Evolutionary conservation across 441 rosid genomes (phyloP).

Genomic region (Adansonia madagascariensis): DNA sequence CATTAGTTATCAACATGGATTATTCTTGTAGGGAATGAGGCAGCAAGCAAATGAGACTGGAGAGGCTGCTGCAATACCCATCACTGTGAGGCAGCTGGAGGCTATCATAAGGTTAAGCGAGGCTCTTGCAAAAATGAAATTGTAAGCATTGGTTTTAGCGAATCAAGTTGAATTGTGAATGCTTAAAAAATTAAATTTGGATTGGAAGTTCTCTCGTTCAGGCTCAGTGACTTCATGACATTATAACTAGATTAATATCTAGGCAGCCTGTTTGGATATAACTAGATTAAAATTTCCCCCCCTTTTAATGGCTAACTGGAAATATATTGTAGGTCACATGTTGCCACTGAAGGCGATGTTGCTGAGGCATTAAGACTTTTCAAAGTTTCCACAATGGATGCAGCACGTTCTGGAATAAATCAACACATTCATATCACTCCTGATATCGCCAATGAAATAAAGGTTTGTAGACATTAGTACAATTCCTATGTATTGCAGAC

Average conservation of each 20-base stretch:
- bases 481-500: not conserved
- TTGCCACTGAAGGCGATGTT: conserved; percentile 86
- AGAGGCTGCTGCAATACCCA: conserved; percentile 87
- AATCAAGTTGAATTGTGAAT: not conserved
- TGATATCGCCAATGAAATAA: conserved; percentile 79
- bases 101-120: conserved; percentile 92
- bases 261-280: not conserved
- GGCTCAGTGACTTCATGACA: not conserved
- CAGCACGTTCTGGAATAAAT: conserved; percentile 93
- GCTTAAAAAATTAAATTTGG: not conserved
- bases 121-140: conserved; percentile 93
- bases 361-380: conserved; percentile 86
- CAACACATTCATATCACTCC: conserved; percentile 79
- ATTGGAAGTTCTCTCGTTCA: not conserved
- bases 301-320: not conserved
- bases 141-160: conserved; percentile 55
- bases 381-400: conserved; percentile 92
- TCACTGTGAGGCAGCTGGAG: conserved; percentile 96
- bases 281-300: not conserved
- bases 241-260: not conserved
- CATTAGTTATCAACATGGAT: conserved; percentile 6
- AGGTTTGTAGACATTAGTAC: conserved; percentile 46
- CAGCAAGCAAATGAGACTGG: conserved; percentile 95
- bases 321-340: conserved; percentile 62
- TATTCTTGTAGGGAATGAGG: conserved; percentile 74